Evolutionary conservation across 345 rosid species (phyloP).

Genomic region (Ceriops decandra): DNA sequence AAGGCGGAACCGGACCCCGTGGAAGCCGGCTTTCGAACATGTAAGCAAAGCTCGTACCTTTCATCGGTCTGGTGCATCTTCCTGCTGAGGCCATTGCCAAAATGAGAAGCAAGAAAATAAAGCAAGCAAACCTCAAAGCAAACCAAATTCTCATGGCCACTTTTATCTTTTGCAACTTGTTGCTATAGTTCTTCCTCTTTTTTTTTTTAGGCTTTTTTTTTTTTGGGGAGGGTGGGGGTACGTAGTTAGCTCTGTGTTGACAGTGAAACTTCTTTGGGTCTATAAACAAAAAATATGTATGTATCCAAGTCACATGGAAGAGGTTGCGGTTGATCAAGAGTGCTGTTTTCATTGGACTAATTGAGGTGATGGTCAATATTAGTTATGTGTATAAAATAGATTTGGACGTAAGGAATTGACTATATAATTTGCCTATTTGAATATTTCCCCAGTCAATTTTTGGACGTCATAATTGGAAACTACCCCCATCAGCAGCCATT

Average conservation of each 20-base stretch:
- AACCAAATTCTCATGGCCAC: neutral
- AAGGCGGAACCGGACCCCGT: conserved; percentile 61
- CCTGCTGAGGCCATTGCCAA: neutral
- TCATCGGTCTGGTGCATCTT: conserved; percentile 11
- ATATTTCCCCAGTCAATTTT: neutral
- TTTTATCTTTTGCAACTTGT: neutral
- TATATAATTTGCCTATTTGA: neutral
- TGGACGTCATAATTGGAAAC: neutral
- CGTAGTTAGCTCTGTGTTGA: neutral
- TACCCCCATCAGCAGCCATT: neutral
- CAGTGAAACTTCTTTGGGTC: no score
- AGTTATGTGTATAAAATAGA: neutral
- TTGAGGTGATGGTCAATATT: neutral
- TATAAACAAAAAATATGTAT: neutral
- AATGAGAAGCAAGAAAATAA: neutral
- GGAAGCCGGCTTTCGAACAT: conserved; percentile 34
- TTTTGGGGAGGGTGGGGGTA: neutral
- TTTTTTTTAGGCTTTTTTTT: neutral
- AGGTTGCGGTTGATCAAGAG: conserved; percentile 19
- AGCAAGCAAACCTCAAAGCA: neutral
- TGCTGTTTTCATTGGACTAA: conserved; percentile 17
- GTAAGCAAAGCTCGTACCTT: neutral
- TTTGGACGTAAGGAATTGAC: neutral
- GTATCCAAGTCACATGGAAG: neutral
- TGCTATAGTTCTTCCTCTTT: neutral